These are phyloP conservation scores for Lentinula lateritia DNA, from an alignment of 768 basidiomycete species.

Conservation along the genomic window DNA sequence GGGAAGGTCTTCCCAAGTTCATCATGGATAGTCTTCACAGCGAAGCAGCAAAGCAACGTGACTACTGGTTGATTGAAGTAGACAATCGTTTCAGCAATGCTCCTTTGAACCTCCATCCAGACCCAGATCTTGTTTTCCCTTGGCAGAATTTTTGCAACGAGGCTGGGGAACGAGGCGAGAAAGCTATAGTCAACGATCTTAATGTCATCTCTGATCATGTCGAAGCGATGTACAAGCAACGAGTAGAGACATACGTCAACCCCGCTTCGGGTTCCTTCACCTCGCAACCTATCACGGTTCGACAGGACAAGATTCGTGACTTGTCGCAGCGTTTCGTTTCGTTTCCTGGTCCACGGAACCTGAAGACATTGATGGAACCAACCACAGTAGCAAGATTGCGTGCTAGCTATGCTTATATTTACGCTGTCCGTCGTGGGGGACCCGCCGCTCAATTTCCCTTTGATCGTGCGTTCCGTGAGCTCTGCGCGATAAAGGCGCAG, in stretches of 20 bases:
- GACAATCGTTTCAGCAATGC: background rate
- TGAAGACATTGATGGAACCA: conserved; percentile 23
- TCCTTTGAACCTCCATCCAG: background rate
- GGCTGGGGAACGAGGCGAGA: conserved; percentile 13
- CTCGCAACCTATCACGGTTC: conserved; percentile 29
- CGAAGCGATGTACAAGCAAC: conserved; percentile 19
- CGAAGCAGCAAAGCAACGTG: conserved; percentile 10
- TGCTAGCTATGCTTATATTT: conserved; percentile 46
- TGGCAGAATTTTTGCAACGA: conserved; percentile 10
- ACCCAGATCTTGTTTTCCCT: background rate
- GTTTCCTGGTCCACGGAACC: conserved; percentile 19
- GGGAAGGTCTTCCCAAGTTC: conserved; percentile 12
- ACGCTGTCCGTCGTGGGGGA: conserved; percentile 14
- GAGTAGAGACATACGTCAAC: conserved; percentile 13
- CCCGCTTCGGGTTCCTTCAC: conserved; percentile 25
- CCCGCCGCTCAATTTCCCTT: conserved; percentile 42
- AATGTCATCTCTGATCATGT: conserved; percentile 35
- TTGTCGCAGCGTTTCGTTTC: conserved; percentile 36
- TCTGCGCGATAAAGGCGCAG: conserved; percentile 45
- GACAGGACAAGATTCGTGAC: conserved; percentile 42
- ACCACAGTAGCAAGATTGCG: conserved; percentile 29
- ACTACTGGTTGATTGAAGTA: conserved; percentile 11
- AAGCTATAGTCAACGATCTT: conserved; percentile 23
- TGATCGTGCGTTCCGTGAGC: conserved; percentile 42
- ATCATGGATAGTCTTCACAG: conserved; percentile 24